phyloP scores from a whole-genome alignment of 2,329 filamentous ascomycete genomes.

The Coleophoma cylindrospora region DNA sequence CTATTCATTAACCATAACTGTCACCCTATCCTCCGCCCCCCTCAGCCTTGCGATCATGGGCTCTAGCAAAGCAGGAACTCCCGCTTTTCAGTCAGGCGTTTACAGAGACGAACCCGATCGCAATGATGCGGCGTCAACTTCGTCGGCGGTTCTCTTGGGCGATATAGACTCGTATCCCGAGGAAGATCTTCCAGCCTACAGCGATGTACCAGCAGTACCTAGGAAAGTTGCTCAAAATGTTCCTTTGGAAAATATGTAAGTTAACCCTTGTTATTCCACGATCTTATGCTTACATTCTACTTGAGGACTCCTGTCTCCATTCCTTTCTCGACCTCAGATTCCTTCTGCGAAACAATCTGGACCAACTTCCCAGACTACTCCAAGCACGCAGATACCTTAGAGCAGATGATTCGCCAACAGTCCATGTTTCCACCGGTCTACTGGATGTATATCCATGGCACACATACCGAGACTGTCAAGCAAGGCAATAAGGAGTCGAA shows the following conservation, averaged over 20 bases:
- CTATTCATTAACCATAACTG: no score
- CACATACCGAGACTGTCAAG: constrained; percentile 23
- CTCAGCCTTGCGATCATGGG: not conserved
- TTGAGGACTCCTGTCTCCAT: constrained; percentile 14
- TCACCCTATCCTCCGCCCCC: not conserved
- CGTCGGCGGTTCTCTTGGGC: constrained; percentile 14
- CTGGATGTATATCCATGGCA: constrained; percentile 24
- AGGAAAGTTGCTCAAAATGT: not conserved
- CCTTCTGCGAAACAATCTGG: constrained; percentile 14
- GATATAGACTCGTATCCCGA: constrained; percentile 15
- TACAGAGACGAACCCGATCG: constrained; percentile 15
- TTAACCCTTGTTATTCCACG: not conserved
- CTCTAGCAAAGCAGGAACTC: not conserved
- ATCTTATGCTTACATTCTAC: not conserved
- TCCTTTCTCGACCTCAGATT: constrained; percentile 19
- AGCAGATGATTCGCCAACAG: constrained; percentile 20
- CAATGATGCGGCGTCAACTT: constrained; percentile 18
- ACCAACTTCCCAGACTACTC: constrained; percentile 23
- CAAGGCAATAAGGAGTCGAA: constrained; percentile 40
- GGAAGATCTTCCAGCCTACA: constrained; percentile 13
- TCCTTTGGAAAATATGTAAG: not conserved
- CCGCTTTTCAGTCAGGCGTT: constrained; percentile 1
- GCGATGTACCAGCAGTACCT: constrained; percentile 4
- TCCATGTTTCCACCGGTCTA: constrained; percentile 20
- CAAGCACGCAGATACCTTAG: constrained; percentile 14